Conservation (phyloP, 2,329 filamentous ascomycete genomes). For the Ceratocystiopsis minuta region DNA sequence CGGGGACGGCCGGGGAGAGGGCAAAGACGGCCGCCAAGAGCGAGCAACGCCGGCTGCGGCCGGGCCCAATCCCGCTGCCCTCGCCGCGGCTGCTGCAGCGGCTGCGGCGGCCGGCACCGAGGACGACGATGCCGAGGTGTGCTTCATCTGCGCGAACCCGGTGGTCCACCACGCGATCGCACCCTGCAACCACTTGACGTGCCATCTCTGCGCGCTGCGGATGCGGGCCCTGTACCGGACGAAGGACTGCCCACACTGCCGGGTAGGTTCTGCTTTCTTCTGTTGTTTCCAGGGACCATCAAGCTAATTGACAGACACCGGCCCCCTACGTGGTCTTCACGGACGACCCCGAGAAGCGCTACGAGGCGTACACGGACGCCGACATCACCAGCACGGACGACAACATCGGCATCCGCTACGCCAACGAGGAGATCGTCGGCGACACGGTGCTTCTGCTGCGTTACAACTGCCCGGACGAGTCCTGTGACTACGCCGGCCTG, state of each 20-base stretch:
- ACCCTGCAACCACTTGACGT: slow-evolving; percentile 91
- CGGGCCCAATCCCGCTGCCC: background rate
- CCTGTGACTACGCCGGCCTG: slow-evolving; percentile 66
- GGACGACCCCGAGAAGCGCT: slow-evolving; percentile 63
- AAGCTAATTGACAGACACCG: slow-evolving; percentile 27
- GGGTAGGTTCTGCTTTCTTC: slow-evolving; percentile 35
- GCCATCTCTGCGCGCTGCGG: slow-evolving; percentile 84
- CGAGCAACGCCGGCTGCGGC: background rate
- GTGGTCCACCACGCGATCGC: slow-evolving; percentile 76
- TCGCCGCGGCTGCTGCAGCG: background rate
- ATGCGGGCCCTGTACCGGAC: slow-evolving; percentile 91
- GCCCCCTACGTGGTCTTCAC: slow-evolving; percentile 81
- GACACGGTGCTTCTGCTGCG: slow-evolving; percentile 75
- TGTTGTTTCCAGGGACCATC: background rate
- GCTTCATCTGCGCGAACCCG: slow-evolving; percentile 92
- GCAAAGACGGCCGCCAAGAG: background rate
- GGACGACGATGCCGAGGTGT: slow-evolving; percentile 52
- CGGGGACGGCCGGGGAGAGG: too few relatives aligned
- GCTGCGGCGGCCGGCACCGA: slow-evolving; percentile 3
- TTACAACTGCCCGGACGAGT: slow-evolving; percentile 82
- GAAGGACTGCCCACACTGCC: slow-evolving; percentile 89
- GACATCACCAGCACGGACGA: slow-evolving; percentile 68
- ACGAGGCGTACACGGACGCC: slow-evolving; percentile 56
- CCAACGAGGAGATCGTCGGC: slow-evolving; percentile 73
- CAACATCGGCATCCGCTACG: slow-evolving; percentile 81